These are phyloP conservation scores for Thraustochytrium sp. DNA, from an alignment of 352 stramenopile species.

Conservation along the genomic window DNA sequence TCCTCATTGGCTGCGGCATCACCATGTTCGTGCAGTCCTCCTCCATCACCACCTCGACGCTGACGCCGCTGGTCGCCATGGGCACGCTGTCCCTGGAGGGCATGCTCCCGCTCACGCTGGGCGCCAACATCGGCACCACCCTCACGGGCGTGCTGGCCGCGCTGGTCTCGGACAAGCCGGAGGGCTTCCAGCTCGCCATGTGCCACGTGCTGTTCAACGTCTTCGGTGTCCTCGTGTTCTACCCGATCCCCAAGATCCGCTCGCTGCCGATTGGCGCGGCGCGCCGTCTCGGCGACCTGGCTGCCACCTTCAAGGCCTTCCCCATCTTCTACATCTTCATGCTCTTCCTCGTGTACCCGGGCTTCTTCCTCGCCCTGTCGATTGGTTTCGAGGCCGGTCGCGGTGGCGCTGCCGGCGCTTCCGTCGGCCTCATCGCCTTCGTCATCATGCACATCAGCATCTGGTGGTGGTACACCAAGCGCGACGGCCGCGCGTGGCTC, in stretches of 20 bases:
- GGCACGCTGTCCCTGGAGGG: conserved; percentile 74
- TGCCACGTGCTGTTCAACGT: conserved; percentile 86
- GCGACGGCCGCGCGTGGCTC: not conserved
- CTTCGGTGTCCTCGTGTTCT: conserved; percentile 79
- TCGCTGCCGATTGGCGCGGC: conserved; percentile 66
- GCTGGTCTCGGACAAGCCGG: conserved; percentile 67
- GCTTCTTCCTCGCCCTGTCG: not conserved
- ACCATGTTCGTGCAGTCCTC: conserved; percentile 80
- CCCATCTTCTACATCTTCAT: conserved; percentile 59
- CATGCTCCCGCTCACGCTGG: conserved; percentile 79
- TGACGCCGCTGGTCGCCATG: conserved; percentile 77
- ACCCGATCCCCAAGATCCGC: conserved; percentile 76
- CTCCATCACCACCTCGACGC: conserved; percentile 75
- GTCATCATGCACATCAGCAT: not conserved
- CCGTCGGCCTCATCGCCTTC: not conserved
- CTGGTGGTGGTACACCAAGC: not conserved
- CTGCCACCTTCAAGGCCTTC: conserved; percentile 54
- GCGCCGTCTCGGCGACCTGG: conserved; percentile 59
- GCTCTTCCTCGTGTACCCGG: conserved; percentile 51
- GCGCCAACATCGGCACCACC: conserved; percentile 81
- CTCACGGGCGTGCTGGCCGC: conserved; percentile 73
- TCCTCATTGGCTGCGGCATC: conserved; percentile 68
- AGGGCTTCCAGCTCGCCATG: conserved; percentile 75
- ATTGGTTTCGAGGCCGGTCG: not conserved
- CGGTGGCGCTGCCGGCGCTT: not conserved